phyloP scores from a whole-genome alignment of 371 early-diverging fungal genomes.

The Mortierella sp. region DNA sequence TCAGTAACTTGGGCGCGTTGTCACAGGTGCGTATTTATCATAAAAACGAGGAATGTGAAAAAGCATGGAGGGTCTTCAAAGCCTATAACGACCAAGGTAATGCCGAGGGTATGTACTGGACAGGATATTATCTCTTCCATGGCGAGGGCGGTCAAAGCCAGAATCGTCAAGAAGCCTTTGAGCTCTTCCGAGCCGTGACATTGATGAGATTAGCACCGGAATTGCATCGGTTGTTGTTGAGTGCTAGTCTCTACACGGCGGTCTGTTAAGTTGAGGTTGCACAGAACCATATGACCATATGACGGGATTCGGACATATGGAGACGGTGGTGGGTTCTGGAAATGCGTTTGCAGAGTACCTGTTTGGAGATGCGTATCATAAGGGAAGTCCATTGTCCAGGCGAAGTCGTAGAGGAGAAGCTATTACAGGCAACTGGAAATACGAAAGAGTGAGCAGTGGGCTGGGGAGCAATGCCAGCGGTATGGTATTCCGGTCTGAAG shows the following conservation, averaged over 20 bases:
- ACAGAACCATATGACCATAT: constrained; percentile 28
- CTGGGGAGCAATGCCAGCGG: constrained; percentile 23
- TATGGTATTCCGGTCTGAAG: constrained; percentile 33
- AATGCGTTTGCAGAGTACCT: constrained; percentile 47
- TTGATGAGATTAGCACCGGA: constrained; percentile 14
- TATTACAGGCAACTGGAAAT: constrained; percentile 48
- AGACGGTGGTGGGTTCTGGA: constrained; percentile 37
- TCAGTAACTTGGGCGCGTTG: constrained; percentile 4
- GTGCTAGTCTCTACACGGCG: constrained; percentile 47
- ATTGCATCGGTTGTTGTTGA: constrained; percentile 17
- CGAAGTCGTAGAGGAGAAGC: constrained; percentile 24
- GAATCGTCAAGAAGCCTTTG: constrained; percentile 28
- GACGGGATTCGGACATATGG: constrained; percentile 46
- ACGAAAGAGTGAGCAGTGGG: constrained; percentile 32
- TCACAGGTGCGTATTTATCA: constrained; percentile 27
- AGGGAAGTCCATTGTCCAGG: constrained; percentile 42
- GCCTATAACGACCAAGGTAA: constrained; percentile 23
- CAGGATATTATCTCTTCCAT: constrained; percentile 47
- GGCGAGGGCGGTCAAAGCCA: constrained; percentile 41
- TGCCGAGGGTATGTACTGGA: constrained; percentile 50
- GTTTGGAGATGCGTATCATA: constrained; percentile 45
- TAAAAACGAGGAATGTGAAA: constrained; percentile 29
- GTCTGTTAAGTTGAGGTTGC: constrained; percentile 46
- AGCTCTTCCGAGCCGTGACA: constrained; percentile 32
- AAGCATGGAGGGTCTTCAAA: constrained; percentile 44